phyloP scores from a whole-genome alignment of 2,329 filamentous ascomycete genomes.

The Exophiala sp. region DNA sequence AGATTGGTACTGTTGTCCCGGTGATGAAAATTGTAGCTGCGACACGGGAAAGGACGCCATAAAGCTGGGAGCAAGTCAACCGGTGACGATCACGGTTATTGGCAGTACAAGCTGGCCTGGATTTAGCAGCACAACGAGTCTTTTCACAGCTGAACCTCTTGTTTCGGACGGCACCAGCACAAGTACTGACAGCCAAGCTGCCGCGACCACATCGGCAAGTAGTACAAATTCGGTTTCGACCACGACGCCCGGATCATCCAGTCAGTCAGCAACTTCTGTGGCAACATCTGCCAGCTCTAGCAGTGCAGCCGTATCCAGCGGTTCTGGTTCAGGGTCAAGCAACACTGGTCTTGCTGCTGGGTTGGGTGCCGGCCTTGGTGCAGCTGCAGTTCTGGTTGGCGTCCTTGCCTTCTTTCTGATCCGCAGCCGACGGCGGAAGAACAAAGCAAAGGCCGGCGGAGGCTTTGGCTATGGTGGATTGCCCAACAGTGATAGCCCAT shows the following conservation, averaged over 20 bases:
- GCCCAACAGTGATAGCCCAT: neutral
- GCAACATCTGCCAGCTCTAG: conserved; percentile 1
- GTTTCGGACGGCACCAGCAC: conserved; percentile 8
- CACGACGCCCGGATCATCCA: neutral
- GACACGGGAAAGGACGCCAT: conserved; percentile 11
- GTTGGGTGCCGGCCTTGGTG: conserved; percentile 10
- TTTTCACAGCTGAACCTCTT: conserved; percentile 5
- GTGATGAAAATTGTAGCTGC: conserved; percentile 6
- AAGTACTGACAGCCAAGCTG: neutral
- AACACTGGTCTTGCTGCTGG: conserved; percentile 15
- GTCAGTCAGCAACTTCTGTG: neutral
- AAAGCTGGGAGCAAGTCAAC: conserved; percentile 10
- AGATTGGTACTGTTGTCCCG: conserved; percentile 7
- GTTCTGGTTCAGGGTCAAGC: neutral
- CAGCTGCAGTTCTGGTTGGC: conserved; percentile 10
- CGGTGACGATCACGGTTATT: conserved; percentile 12
- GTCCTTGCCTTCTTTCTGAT: conserved; percentile 11
- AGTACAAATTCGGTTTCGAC: neutral
- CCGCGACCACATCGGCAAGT: neutral
- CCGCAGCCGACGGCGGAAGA: conserved; percentile 2
- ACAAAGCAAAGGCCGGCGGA: neutral
- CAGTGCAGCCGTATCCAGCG: neutral
- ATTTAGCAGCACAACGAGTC: conserved; percentile 6
- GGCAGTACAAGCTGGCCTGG: conserved; percentile 20
- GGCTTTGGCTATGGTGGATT: neutral